Evolutionary conservation across 148 eudicot genomes (phyloP), one percentile per base, ranked within the genome.

Genomic region (Oxyria digyna): DNA sequence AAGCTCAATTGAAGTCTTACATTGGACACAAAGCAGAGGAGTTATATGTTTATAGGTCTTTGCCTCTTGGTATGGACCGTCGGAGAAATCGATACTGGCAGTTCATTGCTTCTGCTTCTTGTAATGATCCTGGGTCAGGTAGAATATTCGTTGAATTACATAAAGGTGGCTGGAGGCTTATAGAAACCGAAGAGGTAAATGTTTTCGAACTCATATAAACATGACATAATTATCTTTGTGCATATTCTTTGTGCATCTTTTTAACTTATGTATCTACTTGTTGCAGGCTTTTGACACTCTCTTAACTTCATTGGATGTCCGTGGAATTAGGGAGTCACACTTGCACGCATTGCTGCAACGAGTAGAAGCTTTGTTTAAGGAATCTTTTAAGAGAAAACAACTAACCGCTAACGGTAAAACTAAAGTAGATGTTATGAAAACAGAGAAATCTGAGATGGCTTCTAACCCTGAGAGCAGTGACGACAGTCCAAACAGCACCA

Each of bases 61-160:
- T 90, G 85, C 97, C 97, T 50, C 84, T 94, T 69, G 98, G 98
- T 21, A 85, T 88, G 65, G 98, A 94, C 73, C 88, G 98, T 42
- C 88, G 98, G 65, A 80, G 85, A 27, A 94, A 94, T 67, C 68
- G 97, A 48, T 90, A 94, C 74, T 89, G 98, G 97, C 92, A 86
- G 75, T 94, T 90, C 72, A 69, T 79, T 45, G 79, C 96, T 11
- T 85, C 97, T 42, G 79, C 85, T 37, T 87, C 94, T 72, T 79
- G 45, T 72, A 82, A 80, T 75, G 98, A 94, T 85, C 95, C 97
- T 66, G 92, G 97, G 18, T 81, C 86, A 54, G 96, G 90, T 55
- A 86, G 97, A 72, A 85, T 94, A 59, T 85, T 83, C 80, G 90
- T 94, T 26, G 97, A 94, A 79, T 68, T 87, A 42, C 73, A 70